These are phyloP conservation scores for Penicillium corylophilum DNA, from an alignment of 2,329 filamentous ascomycete genomes.

Conservation along the genomic window DNA sequence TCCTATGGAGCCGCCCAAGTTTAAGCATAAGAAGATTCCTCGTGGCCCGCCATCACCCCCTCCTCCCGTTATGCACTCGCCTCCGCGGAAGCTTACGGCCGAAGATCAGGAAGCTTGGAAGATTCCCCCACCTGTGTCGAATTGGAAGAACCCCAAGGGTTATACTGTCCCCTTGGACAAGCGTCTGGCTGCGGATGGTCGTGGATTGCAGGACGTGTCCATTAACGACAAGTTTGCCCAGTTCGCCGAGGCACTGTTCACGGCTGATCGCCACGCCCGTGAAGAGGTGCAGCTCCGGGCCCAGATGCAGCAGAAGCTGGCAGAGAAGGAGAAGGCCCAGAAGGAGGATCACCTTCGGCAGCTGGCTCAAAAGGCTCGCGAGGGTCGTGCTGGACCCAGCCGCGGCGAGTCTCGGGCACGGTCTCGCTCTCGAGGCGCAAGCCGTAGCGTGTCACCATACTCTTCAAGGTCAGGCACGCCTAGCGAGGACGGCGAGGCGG, in stretches of 20 bases:
- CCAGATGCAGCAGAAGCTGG: conserved; percentile 91
- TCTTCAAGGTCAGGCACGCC: conserved; percentile 48
- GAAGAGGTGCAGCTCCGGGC: conserved; percentile 93
- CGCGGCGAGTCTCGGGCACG: conserved; percentile 47
- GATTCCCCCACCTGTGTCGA: conserved; percentile 84
- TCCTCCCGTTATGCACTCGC: conserved; percentile 91
- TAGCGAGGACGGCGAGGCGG: conserved; percentile 65
- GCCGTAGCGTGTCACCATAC: conserved; percentile 45
- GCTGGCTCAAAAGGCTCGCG: conserved; percentile 86
- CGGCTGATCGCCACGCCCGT: conserved; percentile 88
- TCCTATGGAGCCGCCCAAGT: conserved; percentile 95
- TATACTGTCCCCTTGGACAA: conserved; percentile 97
- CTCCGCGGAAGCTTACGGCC: conserved; percentile 89
- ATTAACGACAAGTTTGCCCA: conserved; percentile 99
- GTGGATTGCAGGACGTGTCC: conserved; percentile 85
- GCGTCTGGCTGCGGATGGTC: conserved; percentile 86
- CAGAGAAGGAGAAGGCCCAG: conserved; percentile 92
- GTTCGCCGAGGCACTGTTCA: conserved; percentile 90
- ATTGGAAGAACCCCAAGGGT: conserved; percentile 99
- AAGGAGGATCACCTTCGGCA: conserved; percentile 90
- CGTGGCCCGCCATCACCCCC: conserved; percentile 88
- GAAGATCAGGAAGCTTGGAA: conserved; percentile 98
- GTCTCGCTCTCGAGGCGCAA: conserved; percentile 47
- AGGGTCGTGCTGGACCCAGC: conserved; percentile 64
- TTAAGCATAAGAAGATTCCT: conserved; percentile 98